Base-by-base conservation (phyloP, 2,329 filamentous ascomycete genomes). In the Paramyrothecium roridum region DNA sequence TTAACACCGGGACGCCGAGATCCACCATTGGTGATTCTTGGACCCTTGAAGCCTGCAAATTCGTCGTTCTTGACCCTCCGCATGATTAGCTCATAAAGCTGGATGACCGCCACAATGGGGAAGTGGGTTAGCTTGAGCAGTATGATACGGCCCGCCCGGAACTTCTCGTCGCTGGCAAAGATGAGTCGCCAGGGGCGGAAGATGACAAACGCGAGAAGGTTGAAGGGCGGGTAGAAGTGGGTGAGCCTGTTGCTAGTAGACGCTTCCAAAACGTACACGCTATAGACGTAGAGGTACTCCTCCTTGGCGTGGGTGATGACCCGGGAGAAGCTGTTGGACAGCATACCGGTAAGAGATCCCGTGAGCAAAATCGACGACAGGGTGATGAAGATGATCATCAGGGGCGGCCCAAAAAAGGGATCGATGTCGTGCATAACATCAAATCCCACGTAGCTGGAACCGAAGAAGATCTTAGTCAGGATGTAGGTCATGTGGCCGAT, bases 401-500 rank as follows among this genome's bases (percentile, higher is more conserved):
- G 72, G 6, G 83, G 82, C 23, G 82, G 83, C 17, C 83, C 80
- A 55, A 84, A 85, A 57, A 83, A 71, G 20, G 76, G 77, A 59
- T 85, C 81, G 54, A 86, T 86, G 48, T 82, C 70, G 53, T 80
- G 66, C 83, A 86, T 86, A 55, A 85, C 78, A 58, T 86, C 83
- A 65, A 93, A 92, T 48, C 90, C 90, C 50, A 91, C 80, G 65
- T 85, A 89, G 67, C 83, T 88, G 19, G 86, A 88, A 12, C 89
- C 90, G 66, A 91, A 92, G 69, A 93, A 93, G 52, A 93, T 90
- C 69, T 90, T 90, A 59, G 89, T 87, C 54, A 92, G 72, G 59
- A 90, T 86, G 81, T 88, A 88, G 37, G 86, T 85, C 88, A 93
- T 93, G 54, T 86, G 76, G 11, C 75, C 72, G 22, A 88, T 80